Percentiles rank a stretch among this genome's conserved stretches.
phyloP scores from a whole-genome alignment of 2,329 filamentous ascomycete genomes.

The Xenosphaeropsis pyriputrescens region DNA sequence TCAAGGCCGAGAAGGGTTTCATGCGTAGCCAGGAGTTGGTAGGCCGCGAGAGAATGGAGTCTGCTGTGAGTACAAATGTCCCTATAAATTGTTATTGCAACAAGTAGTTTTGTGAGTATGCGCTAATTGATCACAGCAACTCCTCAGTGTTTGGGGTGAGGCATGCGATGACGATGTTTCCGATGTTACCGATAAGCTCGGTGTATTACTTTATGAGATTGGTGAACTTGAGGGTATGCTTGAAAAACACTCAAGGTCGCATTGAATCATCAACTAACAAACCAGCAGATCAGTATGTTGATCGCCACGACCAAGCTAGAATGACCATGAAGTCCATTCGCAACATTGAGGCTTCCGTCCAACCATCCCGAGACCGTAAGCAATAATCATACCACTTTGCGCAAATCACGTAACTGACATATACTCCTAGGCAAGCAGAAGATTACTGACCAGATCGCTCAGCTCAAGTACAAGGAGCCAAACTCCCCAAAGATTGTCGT shows the following conservation, averaged over 20 bases:
- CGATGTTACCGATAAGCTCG: slow-evolving; percentile 97
- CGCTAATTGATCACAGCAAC: slow-evolving; percentile 48
- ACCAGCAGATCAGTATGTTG: slow-evolving; percentile 93
- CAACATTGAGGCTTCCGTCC: slow-evolving; percentile 96
- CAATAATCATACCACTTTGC: background rate
- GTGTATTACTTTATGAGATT: slow-evolving; percentile 84
- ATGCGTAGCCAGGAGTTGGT: slow-evolving; percentile 98
- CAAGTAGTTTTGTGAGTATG: too few species aligned
- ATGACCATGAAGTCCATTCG: slow-evolving; percentile 99
- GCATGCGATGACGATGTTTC: slow-evolving; percentile 93
- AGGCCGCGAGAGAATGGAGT: slow-evolving; percentile 93
- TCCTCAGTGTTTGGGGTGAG: slow-evolving; percentile 97
- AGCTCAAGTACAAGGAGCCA: slow-evolving; percentile 99
- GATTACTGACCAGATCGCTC: slow-evolving; percentile 96
- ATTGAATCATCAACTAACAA: slow-evolving; percentile 50
- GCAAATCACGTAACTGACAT: slow-evolving; percentile 10
- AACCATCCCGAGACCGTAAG: slow-evolving; percentile 89
- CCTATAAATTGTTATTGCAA: background rate
- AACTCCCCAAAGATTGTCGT: slow-evolving; percentile 97
- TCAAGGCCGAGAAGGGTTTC: slow-evolving; percentile 99
- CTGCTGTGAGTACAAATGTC: slow-evolving; percentile 57
- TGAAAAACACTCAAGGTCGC: too few species aligned
- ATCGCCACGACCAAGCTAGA: slow-evolving; percentile 97
- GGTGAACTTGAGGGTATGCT: slow-evolving; percentile 64
- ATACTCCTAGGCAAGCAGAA: slow-evolving; percentile 76